These are phyloP conservation scores for Colletotrichum zoysiae DNA, from an alignment of 2,329 filamentous ascomycete genomes.

Conservation along the genomic window DNA sequence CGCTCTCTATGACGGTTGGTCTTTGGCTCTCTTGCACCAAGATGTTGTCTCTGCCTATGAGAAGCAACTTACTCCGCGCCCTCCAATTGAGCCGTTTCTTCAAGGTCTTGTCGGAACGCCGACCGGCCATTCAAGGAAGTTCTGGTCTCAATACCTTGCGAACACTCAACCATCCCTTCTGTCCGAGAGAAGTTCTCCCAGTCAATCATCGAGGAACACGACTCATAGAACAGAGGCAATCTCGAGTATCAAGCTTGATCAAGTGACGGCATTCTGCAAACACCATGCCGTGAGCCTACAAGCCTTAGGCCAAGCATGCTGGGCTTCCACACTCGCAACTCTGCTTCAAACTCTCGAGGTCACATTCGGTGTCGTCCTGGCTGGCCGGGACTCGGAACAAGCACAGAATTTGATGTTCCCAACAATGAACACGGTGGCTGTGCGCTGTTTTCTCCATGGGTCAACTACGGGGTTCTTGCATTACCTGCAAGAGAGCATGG, in stretches of 20 bases:
- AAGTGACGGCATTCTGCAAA: constrained; percentile 70
- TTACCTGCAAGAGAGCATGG: constrained; percentile 79
- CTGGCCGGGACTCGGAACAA: constrained; percentile 82
- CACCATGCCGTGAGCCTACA: constrained; percentile 78
- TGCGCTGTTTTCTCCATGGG: constrained; percentile 81
- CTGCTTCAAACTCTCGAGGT: constrained; percentile 77
- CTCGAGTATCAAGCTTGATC: constrained; percentile 28
- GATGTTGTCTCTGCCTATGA: constrained; percentile 77
- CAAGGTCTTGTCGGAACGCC: constrained; percentile 63
- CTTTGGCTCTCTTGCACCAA: constrained; percentile 78
- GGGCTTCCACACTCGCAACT: constrained; percentile 77
- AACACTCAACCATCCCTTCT: constrained; percentile 58
- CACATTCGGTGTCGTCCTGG: constrained; percentile 84
- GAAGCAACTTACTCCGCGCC: constrained; percentile 55
- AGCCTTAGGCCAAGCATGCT: constrained; percentile 80
- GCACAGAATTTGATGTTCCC: constrained; percentile 81
- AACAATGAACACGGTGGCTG: constrained; percentile 89
- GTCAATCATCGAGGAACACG: constrained; percentile 47
- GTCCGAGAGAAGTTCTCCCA: constrained; percentile 47
- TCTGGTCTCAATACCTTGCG: constrained; percentile 79
- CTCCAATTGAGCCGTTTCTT: constrained; percentile 66
- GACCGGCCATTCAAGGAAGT: constrained; percentile 55
- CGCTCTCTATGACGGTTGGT: constrained; percentile 92
- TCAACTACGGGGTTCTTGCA: constrained; percentile 72
- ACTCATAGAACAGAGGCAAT: constrained; percentile 56